Evolutionary conservation across 2,329 filamentous ascomycete genomes (phyloP).

Genomic region (Nemania sp.): DNA sequence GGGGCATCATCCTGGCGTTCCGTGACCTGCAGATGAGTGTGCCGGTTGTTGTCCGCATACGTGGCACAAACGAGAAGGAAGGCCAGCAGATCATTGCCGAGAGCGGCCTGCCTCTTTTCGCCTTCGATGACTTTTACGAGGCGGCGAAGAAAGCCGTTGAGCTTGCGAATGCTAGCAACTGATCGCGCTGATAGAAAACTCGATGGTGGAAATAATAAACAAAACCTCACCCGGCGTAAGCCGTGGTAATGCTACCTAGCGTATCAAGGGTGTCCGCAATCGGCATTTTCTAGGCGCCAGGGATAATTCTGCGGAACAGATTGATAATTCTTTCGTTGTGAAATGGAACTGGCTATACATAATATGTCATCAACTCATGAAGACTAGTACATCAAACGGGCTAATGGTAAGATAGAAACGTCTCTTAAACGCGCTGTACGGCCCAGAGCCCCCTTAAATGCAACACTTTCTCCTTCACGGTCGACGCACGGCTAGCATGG

Average conservation of each 20-base stretch:
- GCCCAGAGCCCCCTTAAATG: constrained; percentile 34
- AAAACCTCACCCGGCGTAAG: background rate
- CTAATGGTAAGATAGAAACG: background rate
- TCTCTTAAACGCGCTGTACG: constrained; percentile 33
- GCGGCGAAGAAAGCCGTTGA: constrained; percentile 70
- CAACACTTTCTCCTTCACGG: constrained; percentile 29
- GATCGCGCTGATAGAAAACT: too few relatives aligned
- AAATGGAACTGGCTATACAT: background rate
- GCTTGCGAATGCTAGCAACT: constrained; percentile 47
- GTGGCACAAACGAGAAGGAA: constrained; percentile 74
- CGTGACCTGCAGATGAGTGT: constrained; percentile 67
- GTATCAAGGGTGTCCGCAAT: background rate
- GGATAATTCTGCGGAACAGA: background rate
- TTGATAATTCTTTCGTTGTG: background rate
- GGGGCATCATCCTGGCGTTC: constrained; percentile 74
- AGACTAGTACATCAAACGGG: background rate
- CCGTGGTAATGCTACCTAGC: background rate
- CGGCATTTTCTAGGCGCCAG: background rate
- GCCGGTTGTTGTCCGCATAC: constrained; percentile 76
- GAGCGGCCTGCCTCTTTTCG: constrained; percentile 69
- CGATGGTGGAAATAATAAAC: too few relatives aligned
- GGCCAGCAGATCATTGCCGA: constrained; percentile 72
- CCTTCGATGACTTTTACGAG: constrained; percentile 76
- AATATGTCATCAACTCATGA: background rate
- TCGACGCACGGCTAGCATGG: constrained; percentile 21